Conservation (phyloP, 164 flowering plant genomes). For the Kingdonia uniflora region DNA sequence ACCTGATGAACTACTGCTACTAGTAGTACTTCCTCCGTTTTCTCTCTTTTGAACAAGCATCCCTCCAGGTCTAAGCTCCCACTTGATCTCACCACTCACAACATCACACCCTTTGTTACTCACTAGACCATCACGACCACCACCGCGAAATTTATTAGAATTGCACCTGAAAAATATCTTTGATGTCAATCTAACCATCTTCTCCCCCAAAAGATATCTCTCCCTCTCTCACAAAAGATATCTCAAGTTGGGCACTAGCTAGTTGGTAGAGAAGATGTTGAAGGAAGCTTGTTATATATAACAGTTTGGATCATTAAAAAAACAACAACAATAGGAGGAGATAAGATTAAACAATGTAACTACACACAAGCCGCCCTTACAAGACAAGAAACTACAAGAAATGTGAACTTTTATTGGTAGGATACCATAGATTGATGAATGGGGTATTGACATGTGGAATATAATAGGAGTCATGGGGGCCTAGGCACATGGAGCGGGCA, state of each 20-base stretch:
- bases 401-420: neutral
- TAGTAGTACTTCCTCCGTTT: conserved; percentile 10
- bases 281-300: neutral
- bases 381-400: neutral
- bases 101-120: conserved; percentile 1
- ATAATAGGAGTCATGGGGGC: conserved; percentile 11
- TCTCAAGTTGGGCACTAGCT: neutral
- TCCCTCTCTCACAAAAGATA: conserved; percentile 8
- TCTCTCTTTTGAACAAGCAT: conserved; percentile 91
- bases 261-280: neutral
- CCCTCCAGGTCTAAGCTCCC: conserved; percentile 88
- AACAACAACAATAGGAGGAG: conserved; percentile 11
- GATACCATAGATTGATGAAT: neutral
- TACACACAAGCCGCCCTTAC: conserved; percentile 3
- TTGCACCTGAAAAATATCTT: conserved; percentile 48
- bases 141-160: conserved; percentile 27
- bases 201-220: conserved; percentile 7
- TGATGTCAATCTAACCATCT: conserved; percentile 56
- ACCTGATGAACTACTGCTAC: neutral
- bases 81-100: conserved; percentile 49
- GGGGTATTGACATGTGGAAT: neutral
- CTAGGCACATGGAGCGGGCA: conserved; percentile 39
- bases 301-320: conserved; percentile 9
- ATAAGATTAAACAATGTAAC: conserved; percentile 8
- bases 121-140: conserved; percentile 8